Conservation (phyloP, 2,329 filamentous ascomycete species). For the Fusarium citri region DNA sequence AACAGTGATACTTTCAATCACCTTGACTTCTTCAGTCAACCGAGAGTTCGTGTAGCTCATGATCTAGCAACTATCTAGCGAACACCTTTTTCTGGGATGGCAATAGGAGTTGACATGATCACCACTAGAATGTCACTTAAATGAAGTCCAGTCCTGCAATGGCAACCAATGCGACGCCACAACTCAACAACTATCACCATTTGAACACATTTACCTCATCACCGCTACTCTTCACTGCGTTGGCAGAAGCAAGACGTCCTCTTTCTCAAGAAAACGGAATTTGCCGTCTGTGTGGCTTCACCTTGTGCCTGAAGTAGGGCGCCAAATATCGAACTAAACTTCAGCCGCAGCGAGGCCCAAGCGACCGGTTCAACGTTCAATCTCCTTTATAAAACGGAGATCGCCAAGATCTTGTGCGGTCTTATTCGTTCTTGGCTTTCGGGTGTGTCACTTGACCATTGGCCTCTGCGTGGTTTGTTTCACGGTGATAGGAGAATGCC, state of each 20-base stretch:
- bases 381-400: slow-evolving; percentile 20
- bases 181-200: background rate
- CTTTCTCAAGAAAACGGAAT: background rate
- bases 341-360: slow-evolving; percentile 17
- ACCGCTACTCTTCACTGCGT: background rate
- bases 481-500: background rate
- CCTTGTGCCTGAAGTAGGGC: slow-evolving; percentile 24
- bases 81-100: fast-evolving
- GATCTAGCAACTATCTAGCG: background rate
- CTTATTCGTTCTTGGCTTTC: background rate
- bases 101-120: background rate
- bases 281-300: background rate
- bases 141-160: background rate
- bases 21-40: too few species aligned
- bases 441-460: background rate
- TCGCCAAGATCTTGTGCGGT: background rate
- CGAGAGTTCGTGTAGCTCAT: background rate
- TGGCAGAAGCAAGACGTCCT: background rate
- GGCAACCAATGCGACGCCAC: background rate
- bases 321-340: slow-evolving; percentile 15
- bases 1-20: background rate
- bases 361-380: background rate
- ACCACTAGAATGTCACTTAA: background rate
- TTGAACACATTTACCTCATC: background rate
- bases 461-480: background rate